Evolutionary conservation across 2,329 filamentous ascomycete species (phyloP).

Genomic region (Sporothrix humicola): DNA sequence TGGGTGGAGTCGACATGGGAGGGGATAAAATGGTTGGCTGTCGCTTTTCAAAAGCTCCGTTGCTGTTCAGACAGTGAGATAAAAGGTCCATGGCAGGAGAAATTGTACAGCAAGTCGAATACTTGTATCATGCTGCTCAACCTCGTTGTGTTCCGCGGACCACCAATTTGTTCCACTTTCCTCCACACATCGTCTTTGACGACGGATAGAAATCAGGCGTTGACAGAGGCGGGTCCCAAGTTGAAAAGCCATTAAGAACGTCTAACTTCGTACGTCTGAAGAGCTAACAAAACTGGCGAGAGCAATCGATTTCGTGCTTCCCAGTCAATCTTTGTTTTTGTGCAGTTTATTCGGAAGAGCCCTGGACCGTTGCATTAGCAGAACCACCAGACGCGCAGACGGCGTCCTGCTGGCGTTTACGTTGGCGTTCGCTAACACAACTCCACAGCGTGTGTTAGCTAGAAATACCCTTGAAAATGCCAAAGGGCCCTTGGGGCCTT

Average conservation of each 20-base stretch:
- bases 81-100: background rate
- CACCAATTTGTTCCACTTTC: constrained; percentile 5
- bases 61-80: background rate
- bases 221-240: background rate
- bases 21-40: background rate
- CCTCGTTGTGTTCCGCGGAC: background rate
- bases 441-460: background rate
- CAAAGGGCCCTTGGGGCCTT: background rate
- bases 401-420: background rate
- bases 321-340: background rate
- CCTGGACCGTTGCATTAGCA: constrained; percentile 3
- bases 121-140: background rate
- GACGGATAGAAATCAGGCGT: constrained; percentile 15
- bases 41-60: background rate
- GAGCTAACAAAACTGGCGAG: background rate
- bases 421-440: no score
- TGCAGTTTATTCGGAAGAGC: background rate
- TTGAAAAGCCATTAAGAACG: background rate
- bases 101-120: background rate
- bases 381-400: background rate
- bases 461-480: background rate
- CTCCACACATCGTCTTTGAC: background rate
- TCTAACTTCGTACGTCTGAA: background rate
- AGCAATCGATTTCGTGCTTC: background rate
- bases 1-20: background rate